Conservation (phyloP, 2,329 filamentous ascomycete species). For the Aspergillus transmontanensis region DNA sequence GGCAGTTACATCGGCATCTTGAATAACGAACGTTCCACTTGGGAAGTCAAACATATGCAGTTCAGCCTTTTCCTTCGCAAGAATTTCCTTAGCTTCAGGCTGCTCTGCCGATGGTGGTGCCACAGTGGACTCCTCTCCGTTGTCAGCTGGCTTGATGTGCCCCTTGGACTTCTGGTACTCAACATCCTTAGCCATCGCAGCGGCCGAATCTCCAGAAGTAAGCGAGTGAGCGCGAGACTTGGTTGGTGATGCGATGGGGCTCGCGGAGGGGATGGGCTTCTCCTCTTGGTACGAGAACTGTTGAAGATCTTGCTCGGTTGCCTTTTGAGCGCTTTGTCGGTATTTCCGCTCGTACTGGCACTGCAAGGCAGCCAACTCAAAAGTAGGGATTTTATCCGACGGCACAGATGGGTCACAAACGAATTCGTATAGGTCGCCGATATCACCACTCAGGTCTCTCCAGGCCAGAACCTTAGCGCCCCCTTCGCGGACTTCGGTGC, state of each 20-base stretch:
- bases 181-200: constrained; percentile 49
- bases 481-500: constrained; percentile 76
- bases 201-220: constrained; percentile 44
- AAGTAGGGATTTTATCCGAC: constrained; percentile 72
- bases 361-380: constrained; percentile 80
- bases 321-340: constrained; percentile 74
- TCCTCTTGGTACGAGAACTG: constrained; percentile 78
- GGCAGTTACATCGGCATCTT: constrained; percentile 74
- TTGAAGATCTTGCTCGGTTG: constrained; percentile 76
- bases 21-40: constrained; percentile 78
- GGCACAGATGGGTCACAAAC: constrained; percentile 80
- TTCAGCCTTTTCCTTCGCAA: constrained; percentile 76
- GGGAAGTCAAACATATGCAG: constrained; percentile 92
- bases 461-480: constrained; percentile 89
- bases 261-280: constrained; percentile 62
- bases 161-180: constrained; percentile 45
- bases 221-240: constrained; percentile 37
- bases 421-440: constrained; percentile 95
- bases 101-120: constrained; percentile 62
- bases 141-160: constrained; percentile 38
- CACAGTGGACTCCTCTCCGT: constrained; percentile 54
- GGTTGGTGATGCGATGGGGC: constrained; percentile 55
- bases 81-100: constrained; percentile 71
- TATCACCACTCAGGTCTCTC: constrained; percentile 91
- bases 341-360: constrained; percentile 99